These are phyloP conservation scores for Effrenium voratum DNA, from an alignment of 73 alveolate species.

Conservation along the genomic window DNA sequence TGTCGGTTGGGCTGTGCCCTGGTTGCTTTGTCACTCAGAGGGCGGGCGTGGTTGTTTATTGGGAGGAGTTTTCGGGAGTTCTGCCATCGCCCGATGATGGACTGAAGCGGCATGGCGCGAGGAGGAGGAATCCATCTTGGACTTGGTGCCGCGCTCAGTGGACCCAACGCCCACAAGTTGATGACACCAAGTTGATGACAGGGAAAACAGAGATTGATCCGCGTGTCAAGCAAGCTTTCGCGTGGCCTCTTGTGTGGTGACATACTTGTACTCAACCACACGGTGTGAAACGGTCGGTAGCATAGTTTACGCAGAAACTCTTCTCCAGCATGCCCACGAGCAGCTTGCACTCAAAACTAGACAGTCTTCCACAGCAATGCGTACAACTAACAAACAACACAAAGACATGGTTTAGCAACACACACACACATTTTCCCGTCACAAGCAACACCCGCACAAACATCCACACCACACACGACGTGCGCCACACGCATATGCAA, in stretches of 20 bases:
- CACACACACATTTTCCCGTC: too few relatives aligned
- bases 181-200: neutral
- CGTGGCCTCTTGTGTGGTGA: neutral
- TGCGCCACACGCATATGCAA: too few relatives aligned
- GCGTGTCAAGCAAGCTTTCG: neutral
- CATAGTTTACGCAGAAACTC: neutral
- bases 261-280: too few relatives aligned
- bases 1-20: neutral
- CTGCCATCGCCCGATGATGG: neutral
- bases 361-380: too few relatives aligned
- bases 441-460: too few relatives aligned
- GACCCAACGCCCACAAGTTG: neutral
- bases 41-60: neutral
- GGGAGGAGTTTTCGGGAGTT: too few relatives aligned
- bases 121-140: conserved; percentile 32
- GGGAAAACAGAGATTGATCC: neutral
- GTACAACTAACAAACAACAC: too few relatives aligned
- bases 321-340: neutral
- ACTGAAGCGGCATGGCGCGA: neutral
- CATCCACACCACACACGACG: too few relatives aligned
- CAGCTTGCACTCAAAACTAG: too few relatives aligned
- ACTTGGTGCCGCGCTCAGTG: neutral
- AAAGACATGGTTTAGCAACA: too few relatives aligned
- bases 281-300: neutral
- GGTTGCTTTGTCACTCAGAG: neutral